Conservation (phyloP, 1,284 basidiomycete genomes). For the Pseudozyma sp. region DNA sequence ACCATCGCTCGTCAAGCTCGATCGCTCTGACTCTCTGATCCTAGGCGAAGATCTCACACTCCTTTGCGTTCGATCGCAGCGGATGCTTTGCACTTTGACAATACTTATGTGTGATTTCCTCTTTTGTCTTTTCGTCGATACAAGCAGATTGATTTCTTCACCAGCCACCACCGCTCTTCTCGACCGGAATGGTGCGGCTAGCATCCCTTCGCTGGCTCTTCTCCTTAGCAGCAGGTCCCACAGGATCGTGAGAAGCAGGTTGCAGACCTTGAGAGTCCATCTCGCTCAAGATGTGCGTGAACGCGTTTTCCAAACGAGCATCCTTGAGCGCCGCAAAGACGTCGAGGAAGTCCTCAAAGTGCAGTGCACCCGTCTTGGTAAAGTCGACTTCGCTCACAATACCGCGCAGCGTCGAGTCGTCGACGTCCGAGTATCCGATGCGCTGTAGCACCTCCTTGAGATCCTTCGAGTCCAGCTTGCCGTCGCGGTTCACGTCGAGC, state of each 20-base stretch:
- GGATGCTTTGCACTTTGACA: too few relatives aligned
- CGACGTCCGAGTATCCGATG: constrained; percentile 59
- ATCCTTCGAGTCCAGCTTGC: constrained; percentile 60
- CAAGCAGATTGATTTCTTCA: constrained; percentile 8
- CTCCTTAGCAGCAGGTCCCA: constrained; percentile 57
- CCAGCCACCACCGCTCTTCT: constrained; percentile 64
- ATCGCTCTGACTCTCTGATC: too few relatives aligned
- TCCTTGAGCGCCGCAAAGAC: constrained; percentile 63
- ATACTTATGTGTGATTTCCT: neutral
- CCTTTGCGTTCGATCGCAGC: too few relatives aligned
- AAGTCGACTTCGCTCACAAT: constrained; percentile 63
- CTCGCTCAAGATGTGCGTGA: constrained; percentile 60
- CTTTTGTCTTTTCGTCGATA: neutral
- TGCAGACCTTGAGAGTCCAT: constrained; percentile 51
- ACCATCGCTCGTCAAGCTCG: neutral
- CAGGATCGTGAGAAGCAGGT: constrained; percentile 44
- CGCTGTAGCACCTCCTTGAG: constrained; percentile 57
- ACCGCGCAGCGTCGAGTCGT: constrained; percentile 54
- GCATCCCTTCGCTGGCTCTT: constrained; percentile 52
- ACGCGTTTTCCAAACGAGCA: constrained; percentile 56
- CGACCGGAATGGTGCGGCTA: constrained; percentile 60
- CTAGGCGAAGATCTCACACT: too few relatives aligned
- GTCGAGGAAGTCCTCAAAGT: constrained; percentile 64
- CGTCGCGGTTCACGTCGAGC: constrained; percentile 61
- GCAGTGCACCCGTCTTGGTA: constrained; percentile 55